A percentile compares a stretch with the other conserved stretches of the same genome.
Conservation (phyloP, 768 basidiomycete species). For the Punctularia strigosozonata region DNA sequence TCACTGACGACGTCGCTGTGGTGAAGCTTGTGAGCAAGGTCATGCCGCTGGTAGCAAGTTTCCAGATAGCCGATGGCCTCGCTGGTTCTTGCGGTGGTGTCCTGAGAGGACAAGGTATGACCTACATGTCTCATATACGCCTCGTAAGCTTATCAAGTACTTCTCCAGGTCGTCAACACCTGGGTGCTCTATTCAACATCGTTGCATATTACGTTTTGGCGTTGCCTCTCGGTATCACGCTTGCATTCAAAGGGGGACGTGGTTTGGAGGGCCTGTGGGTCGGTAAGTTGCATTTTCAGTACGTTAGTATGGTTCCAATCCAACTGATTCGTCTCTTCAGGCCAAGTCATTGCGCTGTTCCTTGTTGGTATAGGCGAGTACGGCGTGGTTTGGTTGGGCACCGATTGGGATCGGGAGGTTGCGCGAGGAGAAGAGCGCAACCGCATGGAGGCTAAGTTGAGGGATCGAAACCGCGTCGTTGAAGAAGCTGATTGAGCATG, state of each 20-base stretch:
- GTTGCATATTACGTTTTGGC: conserved; percentile 50
- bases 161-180: conserved; percentile 40
- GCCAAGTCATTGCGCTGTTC: conserved; percentile 65
- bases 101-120: conserved; percentile 33
- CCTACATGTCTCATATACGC: background rate
- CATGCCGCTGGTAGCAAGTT: conserved; percentile 43
- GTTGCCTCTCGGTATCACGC: conserved; percentile 36
- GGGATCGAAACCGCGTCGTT: too few species aligned
- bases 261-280: conserved; percentile 44
- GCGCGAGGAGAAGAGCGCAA: conserved; percentile 26
- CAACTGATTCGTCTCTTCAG: conserved; percentile 19
- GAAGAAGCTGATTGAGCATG: too few species aligned
- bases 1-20: conserved; percentile 50
- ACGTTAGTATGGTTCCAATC: too few species aligned
- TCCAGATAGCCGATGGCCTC: conserved; percentile 40
- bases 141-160: conserved; percentile 1
- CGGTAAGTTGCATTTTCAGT: conserved; percentile 15
- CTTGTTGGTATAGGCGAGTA: conserved; percentile 64
- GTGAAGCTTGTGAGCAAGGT: conserved; percentile 36
- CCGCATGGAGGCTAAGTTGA: conserved; percentile 2
- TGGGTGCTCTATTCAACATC: conserved; percentile 65
- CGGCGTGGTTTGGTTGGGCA: conserved; percentile 40
- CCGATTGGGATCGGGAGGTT: conserved; percentile 36
- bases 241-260: conserved; percentile 31
- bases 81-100: conserved; percentile 39